Conservation (phyloP, 139 green algal species). For the Nannochloris sp. region DNA sequence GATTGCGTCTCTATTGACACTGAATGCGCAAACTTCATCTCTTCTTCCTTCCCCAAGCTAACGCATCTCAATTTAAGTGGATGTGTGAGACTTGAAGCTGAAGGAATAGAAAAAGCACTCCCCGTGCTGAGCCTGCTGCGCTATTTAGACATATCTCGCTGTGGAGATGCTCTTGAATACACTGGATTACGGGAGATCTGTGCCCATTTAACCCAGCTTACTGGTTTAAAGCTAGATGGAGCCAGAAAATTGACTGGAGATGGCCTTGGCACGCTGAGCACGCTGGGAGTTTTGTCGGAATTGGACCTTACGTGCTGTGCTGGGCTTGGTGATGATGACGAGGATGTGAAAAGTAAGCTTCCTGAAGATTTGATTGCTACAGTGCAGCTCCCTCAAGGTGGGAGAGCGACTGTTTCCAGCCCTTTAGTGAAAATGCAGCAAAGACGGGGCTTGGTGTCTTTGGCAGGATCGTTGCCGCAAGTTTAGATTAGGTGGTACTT, state of each 20-base stretch:
- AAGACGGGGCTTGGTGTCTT: no score
- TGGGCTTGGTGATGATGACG: neutral
- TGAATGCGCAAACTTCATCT: neutral
- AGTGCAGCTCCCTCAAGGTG: constrained; percentile 16
- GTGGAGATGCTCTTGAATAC: neutral
- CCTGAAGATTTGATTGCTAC: neutral
- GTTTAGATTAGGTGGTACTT: no score
- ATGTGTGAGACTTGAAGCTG: neutral
- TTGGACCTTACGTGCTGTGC: constrained; percentile 11
- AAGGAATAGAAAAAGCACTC: neutral
- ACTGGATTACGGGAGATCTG: neutral
- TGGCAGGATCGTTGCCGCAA: no score
- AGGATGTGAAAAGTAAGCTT: neutral
- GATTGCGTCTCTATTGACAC: neutral
- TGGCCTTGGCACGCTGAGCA: neutral
- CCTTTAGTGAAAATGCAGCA: no score
- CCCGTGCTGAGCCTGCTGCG: neutral
- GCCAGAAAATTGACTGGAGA: neutral
- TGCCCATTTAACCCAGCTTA: neutral
- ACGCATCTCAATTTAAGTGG: neutral
- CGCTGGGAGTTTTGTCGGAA: neutral
- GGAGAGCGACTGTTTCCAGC: neutral
- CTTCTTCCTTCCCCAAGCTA: neutral
- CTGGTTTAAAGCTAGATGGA: neutral
- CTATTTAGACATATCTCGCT: constrained; percentile 3